Evolutionary conservation across 768 basidiomycete genomes (phyloP).

Genomic region (Fomitopsis serialis): DNA sequence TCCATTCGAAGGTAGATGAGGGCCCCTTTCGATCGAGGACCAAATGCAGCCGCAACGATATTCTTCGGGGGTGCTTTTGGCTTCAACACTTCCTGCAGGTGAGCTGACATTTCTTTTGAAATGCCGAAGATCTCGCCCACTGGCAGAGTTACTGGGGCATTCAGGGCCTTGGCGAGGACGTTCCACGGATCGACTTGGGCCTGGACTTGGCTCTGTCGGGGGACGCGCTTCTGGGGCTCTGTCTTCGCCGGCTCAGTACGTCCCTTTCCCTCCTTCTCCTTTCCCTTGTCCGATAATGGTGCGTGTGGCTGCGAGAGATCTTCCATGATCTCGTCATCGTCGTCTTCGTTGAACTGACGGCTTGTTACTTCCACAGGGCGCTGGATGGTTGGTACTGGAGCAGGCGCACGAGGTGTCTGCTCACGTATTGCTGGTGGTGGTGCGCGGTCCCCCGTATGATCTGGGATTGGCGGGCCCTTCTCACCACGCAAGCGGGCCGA

Average conservation of each 20-base stretch:
- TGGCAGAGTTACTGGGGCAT: conserved; percentile 4
- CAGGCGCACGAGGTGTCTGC: too few species aligned
- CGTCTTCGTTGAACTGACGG: too few species aligned
- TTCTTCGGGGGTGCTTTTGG: background rate
- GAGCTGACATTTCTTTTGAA: conserved; percentile 7
- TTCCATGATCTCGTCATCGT: too few species aligned
- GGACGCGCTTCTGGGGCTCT: conserved; percentile 2
- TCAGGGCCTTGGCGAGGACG: conserved; percentile 1
- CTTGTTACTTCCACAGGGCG: too few species aligned
- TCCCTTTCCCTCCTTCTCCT: too few species aligned
- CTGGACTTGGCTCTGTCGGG: conserved; percentile 1
- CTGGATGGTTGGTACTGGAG: too few species aligned
- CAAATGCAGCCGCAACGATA: conserved; percentile 1
- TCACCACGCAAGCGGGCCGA: background rate
- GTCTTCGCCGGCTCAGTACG: too few species aligned
- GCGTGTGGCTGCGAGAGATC: too few species aligned
- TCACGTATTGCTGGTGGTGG: too few species aligned
- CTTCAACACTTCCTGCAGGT: conserved; percentile 3
- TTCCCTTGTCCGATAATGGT: too few species aligned
- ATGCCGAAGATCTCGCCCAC: conserved; percentile 2
- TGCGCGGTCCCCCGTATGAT: background rate
- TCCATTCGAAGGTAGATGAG: too few species aligned
- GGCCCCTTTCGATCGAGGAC: too few species aligned
- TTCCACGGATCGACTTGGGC: background rate
- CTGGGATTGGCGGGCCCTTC: background rate